phyloP scores from a whole-genome alignment of 495 filamentous ascomycete species.

The Halenospora varia region DNA sequence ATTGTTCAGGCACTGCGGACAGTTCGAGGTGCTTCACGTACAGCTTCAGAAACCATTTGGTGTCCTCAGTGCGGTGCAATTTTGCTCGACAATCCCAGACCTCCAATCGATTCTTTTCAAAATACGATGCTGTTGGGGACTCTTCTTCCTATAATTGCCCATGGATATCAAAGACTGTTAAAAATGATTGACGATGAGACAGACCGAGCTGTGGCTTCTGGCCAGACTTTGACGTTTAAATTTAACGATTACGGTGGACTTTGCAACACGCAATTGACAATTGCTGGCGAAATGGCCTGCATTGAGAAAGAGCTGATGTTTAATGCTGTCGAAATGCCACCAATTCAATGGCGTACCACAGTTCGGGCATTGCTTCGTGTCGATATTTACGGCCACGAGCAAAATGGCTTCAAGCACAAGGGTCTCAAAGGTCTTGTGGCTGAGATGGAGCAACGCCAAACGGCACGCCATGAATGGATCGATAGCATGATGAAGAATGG shows the following conservation, averaged over 20 bases:
- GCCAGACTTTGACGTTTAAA: constrained; percentile 37
- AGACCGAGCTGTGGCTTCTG: constrained; percentile 30
- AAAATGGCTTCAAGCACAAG: constrained; percentile 34
- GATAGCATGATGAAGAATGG: constrained; percentile 24
- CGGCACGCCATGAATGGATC: constrained; percentile 37
- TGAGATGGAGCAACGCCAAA: constrained; percentile 44
- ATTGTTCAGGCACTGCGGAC: constrained; percentile 44
- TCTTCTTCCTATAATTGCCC: constrained; percentile 57
- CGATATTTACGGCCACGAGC: constrained; percentile 42
- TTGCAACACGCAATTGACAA: constrained; percentile 14
- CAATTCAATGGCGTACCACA: constrained; percentile 43
- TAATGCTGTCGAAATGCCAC: constrained; percentile 34
- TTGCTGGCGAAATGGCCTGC: constrained; percentile 10
- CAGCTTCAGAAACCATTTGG: constrained; percentile 53
- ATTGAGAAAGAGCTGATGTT: constrained; percentile 15
- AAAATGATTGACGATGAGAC: constrained; percentile 41
- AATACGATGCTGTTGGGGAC: constrained; percentile 66
- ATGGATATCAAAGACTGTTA: constrained; percentile 49
- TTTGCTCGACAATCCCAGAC: constrained; percentile 24
- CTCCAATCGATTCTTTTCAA: constrained; percentile 45
- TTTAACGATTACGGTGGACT: constrained; percentile 43
- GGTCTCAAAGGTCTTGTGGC: constrained; percentile 48
- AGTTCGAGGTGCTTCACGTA: constrained; percentile 51
- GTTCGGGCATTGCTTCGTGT: constrained; percentile 46
- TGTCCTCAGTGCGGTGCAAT: constrained; percentile 53